Evolutionary conservation across 805 yeast species (phyloP).

Genomic region (Wickerhamiella nectarea): DNA sequence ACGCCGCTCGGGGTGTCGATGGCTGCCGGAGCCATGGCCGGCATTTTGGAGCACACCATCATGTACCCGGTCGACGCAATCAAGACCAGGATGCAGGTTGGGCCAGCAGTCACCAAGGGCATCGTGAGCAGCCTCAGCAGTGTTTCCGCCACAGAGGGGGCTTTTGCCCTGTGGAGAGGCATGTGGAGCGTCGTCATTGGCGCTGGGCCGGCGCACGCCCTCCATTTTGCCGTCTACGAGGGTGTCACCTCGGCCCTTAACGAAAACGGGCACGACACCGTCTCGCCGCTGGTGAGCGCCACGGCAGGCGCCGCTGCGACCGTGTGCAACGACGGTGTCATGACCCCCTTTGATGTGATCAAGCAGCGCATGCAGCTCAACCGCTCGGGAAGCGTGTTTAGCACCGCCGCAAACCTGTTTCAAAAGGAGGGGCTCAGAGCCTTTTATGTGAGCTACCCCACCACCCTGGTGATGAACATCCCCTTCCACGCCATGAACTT

Average conservation of each 20-base stretch:
- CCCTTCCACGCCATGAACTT: conserved; percentile 94
- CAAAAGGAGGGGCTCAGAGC: conserved; percentile 40
- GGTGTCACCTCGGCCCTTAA: conserved; percentile 46
- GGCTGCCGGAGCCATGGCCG: conserved; percentile 96
- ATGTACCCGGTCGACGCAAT: conserved; percentile 96
- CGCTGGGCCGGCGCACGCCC: conserved; percentile 99
- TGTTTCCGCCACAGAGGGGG: conserved; percentile 81
- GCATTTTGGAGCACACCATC: conserved; percentile 94
- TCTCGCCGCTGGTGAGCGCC: conserved; percentile 73
- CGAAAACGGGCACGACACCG: conserved; percentile 32
- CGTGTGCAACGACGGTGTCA: conserved; percentile 81
- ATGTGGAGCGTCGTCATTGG: conserved; percentile 83
- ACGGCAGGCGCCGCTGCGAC: conserved; percentile 87
- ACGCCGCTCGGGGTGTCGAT: conserved; percentile 74
- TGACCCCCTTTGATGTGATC: conserved; percentile 94
- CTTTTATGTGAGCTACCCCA: conserved; percentile 85
- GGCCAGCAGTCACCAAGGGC: conserved; percentile 25
- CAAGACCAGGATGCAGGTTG: conserved; percentile 85
- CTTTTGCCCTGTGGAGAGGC: conserved; percentile 83
- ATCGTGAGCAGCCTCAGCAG: conserved; percentile 55
- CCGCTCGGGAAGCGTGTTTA: conserved; percentile 13
- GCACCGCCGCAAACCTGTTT: conserved; percentile 24
- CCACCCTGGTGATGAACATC: conserved; percentile 78
- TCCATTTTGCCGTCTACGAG: conserved; percentile 90
- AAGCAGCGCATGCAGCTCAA: conserved; percentile 84